Conservation (phyloP, 768 basidiomycete species). For the Lepiota brunneoincarnata region DNA sequence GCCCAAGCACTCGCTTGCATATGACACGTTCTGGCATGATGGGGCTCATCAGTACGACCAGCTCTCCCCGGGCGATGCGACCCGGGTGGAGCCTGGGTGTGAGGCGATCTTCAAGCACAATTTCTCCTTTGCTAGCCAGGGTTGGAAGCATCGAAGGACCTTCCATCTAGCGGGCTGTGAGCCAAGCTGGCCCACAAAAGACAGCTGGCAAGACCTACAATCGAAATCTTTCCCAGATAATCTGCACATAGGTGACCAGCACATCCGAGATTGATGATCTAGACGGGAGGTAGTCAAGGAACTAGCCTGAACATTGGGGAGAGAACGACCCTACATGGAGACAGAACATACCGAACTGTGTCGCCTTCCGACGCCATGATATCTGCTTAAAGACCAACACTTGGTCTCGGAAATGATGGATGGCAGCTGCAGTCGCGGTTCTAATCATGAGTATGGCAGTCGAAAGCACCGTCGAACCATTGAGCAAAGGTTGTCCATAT, state of each 20-base stretch:
- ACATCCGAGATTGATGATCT: constrained; percentile 57
- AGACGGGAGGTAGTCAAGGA: neutral
- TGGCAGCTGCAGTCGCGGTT: neutral
- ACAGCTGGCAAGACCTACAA: constrained; percentile 4
- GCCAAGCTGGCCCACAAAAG: neutral
- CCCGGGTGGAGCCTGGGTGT: constrained; percentile 49
- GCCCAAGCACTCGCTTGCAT: constrained; percentile 87
- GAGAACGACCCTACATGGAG: constrained; percentile 6
- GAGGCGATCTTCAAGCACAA: constrained; percentile 61
- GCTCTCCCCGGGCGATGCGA: constrained; percentile 66
- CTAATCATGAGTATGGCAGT: neutral
- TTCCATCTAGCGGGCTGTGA: constrained; percentile 42
- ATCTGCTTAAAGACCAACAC: neutral
- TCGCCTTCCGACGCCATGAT: neutral
- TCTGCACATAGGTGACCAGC: constrained; percentile 61
- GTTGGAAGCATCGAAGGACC: constrained; percentile 87
- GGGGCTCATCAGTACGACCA: constrained; percentile 73
- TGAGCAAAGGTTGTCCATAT: neutral
- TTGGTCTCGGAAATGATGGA: neutral
- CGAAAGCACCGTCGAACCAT: neutral
- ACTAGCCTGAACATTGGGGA: neutral
- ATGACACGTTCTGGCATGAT: constrained; percentile 61
- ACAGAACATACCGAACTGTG: neutral
- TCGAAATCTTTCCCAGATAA: constrained; percentile 41
- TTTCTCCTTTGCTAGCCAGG: constrained; percentile 54